These are phyloP conservation scores for Phaffia australis DNA, from an alignment of 768 basidiomycete species.

Conservation along the genomic window DNA sequence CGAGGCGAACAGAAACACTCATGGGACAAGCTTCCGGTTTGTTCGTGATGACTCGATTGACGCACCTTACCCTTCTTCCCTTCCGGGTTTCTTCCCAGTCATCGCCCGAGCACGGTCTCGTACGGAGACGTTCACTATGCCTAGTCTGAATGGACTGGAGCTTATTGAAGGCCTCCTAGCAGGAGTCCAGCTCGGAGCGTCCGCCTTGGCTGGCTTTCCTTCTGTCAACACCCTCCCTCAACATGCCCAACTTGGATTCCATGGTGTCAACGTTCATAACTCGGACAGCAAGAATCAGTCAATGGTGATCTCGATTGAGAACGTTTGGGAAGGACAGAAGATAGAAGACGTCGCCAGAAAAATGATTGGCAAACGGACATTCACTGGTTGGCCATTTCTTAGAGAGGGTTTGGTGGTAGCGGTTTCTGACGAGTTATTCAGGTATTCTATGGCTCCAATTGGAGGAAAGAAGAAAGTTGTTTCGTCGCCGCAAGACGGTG, in stretches of 20 bases:
- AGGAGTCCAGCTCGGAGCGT: slow-evolving; percentile 72
- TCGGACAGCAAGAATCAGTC: slow-evolving; percentile 83
- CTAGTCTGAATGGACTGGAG: slow-evolving; percentile 71
- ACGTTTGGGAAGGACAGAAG: slow-evolving; percentile 44
- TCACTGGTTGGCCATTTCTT: slow-evolving; percentile 86
- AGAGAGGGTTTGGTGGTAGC: slow-evolving; percentile 80
- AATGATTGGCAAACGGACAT: slow-evolving; percentile 66
- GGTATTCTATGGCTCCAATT: slow-evolving; percentile 51
- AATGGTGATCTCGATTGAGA: slow-evolving; percentile 76
- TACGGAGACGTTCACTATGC: slow-evolving; percentile 76
- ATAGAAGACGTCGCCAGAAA: slow-evolving; percentile 60
- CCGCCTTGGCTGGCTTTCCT: slow-evolving; percentile 90
- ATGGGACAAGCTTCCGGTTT: slow-evolving; percentile 67
- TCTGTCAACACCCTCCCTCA: slow-evolving; percentile 82
- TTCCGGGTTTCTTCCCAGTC: slow-evolving; percentile 90
- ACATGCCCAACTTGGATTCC: slow-evolving; percentile 61
- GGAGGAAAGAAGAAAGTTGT: slow-evolving; percentile 42
- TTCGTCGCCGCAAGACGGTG: slow-evolving; percentile 59
- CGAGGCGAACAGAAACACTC: slow-evolving; percentile 63
- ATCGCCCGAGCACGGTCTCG: slow-evolving; percentile 65
- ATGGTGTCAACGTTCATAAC: slow-evolving; percentile 88
- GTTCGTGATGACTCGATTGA: slow-evolving; percentile 54
- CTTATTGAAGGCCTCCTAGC: slow-evolving; percentile 76
- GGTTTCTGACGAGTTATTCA: slow-evolving; percentile 75
- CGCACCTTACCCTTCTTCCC: slow-evolving; percentile 71